Base-by-base conservation (phyloP, 768 basidiomycete genomes). In the Lyophyllum decastes region DNA sequence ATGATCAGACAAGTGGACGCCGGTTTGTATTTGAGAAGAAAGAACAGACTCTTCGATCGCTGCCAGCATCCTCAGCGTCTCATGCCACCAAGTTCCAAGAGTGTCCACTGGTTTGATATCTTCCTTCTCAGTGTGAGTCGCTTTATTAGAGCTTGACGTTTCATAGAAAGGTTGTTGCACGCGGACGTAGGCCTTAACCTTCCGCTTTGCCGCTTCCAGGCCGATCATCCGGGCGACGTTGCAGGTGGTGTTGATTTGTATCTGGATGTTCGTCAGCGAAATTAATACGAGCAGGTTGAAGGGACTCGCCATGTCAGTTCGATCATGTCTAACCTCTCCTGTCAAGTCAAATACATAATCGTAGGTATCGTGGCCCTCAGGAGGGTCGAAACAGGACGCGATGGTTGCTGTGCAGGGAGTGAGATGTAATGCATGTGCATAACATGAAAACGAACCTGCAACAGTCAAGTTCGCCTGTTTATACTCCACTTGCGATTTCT, bases 51-150 rank as follows among this genome's bases (percentile, higher is more conserved):
- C 82, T 60, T 85, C 77, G 55, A 94, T 90, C 5, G 86, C 84
- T 21, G 87, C 90, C 59, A 94, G 69, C 68, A 83, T 83, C 33
- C 92, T 82, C 24, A 90, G 75, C 1, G 89, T 85, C 75, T 94
- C 93, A 63, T 95, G 93, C 90, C 92, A 94, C 93, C 93, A 95
- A 17, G 77, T 84, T 17, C 93, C 92, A 58, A 86, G 72, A 6
- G 84, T 81, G 45, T 86, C 87, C 19, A 76, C 72, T 11, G 93
- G 92, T 66, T 89, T 89, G 48, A 86, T 72, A 55, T 88, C 86
- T 46, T 90, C 87, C 68, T 86, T 88, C 76, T 94, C 93, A 52
- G 84, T 77, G 59, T 86, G 81, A 17, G 76, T 60, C 40, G 80
- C 81, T 70, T 90, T 92, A 59, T 82, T 83, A 33, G 65, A 64